Conservation (phyloP, 768 basidiomycete species). For the Hericium erinaceus region DNA sequence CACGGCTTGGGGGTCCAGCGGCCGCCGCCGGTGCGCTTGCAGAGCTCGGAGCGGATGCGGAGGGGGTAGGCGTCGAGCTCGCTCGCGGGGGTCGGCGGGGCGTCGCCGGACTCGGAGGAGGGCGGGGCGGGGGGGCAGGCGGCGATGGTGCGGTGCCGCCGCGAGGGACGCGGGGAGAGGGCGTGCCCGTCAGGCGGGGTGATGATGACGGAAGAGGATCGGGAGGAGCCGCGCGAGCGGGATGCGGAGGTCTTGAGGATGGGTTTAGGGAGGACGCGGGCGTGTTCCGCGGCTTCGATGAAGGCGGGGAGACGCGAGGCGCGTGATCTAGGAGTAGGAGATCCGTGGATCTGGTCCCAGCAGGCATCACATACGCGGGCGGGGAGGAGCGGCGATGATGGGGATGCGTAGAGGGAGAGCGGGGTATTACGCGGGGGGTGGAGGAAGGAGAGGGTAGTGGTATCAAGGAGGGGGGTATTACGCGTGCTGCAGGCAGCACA, state of each 20-base stretch:
- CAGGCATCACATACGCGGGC: slow-evolving; percentile 75
- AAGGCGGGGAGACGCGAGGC: slow-evolving; percentile 21
- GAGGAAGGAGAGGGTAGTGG: slow-evolving; percentile 60
- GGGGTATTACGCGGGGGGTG: slow-evolving; percentile 64
- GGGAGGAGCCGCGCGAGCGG: slow-evolving; percentile 16
- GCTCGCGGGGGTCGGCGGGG: slow-evolving; percentile 27
- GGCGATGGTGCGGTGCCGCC: slow-evolving; percentile 24
- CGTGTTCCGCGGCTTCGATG: slow-evolving; percentile 4
- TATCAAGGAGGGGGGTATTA: slow-evolving; percentile 58
- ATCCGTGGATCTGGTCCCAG: slow-evolving; percentile 63
- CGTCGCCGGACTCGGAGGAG: slow-evolving; percentile 11
- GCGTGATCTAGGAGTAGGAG: slow-evolving; percentile 30
- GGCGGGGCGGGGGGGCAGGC: slow-evolving; percentile 18
- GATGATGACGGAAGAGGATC: slow-evolving; percentile 25
- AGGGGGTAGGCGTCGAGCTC: slow-evolving; percentile 72
- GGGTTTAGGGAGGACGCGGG: not conserved
- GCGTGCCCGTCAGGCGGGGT: slow-evolving; percentile 8
- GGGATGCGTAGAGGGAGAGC: slow-evolving; percentile 45
- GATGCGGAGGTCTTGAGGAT: not conserved
- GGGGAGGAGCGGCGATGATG: slow-evolving; percentile 45
- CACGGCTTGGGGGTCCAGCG: slow-evolving; percentile 65
- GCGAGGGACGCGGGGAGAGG: slow-evolving; percentile 9
- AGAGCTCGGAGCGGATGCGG: slow-evolving; percentile 52
- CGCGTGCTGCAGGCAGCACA: slow-evolving; percentile 55
- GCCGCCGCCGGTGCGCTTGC: slow-evolving; percentile 73